Conservation (phyloP, 176 grass and related monocot species). For the Alloteropsis semialata region DNA sequence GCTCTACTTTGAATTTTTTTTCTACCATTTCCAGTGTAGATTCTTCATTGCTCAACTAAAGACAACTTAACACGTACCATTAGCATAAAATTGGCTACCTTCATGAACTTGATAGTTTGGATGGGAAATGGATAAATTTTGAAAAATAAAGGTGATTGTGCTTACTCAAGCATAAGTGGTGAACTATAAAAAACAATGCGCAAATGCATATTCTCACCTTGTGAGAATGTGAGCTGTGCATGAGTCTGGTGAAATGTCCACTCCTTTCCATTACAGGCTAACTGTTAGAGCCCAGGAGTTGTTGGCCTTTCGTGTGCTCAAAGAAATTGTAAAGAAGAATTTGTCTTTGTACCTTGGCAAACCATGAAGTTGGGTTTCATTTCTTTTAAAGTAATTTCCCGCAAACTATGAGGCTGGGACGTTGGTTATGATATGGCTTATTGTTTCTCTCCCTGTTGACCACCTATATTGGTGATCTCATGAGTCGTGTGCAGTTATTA, state of each 20-base stretch:
- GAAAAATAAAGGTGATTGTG: background rate
- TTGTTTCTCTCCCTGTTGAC: background rate
- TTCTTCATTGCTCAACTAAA: background rate
- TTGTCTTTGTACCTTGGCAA: background rate
- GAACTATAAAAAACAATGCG: background rate
- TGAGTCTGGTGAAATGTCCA: background rate
- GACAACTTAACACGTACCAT: background rate
- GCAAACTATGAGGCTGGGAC: background rate
- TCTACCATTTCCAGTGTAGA: background rate
- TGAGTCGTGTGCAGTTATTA: background rate
- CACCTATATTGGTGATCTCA: background rate
- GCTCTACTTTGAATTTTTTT: background rate
- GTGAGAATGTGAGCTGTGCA: background rate
- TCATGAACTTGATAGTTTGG: background rate
- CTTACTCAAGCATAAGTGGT: background rate
- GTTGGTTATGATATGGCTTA: background rate
- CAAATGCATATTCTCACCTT: background rate
- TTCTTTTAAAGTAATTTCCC: background rate
- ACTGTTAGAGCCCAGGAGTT: background rate
- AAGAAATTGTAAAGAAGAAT: background rate
- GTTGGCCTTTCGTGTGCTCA: background rate
- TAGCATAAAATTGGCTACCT: background rate
- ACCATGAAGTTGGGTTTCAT: background rate
- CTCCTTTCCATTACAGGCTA: background rate
- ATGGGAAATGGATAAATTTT: background rate